Evolutionary conservation across 352 stramenopile species (phyloP).

Genomic region (Phytophthora fragariaefolia): DNA sequence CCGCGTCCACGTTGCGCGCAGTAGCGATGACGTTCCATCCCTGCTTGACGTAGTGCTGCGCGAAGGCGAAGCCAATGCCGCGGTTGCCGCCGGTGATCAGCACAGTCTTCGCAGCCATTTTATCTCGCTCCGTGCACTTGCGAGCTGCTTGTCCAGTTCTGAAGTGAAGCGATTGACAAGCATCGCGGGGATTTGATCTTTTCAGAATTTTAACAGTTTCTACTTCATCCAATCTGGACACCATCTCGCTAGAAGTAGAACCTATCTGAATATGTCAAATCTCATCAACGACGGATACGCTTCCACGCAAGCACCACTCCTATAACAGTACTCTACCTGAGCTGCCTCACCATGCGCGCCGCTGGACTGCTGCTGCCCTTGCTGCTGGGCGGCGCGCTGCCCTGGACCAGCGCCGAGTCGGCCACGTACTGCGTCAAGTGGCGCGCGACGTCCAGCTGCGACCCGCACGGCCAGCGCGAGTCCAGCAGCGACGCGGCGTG

Average conservation of each 20-base stretch:
- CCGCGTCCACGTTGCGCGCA: constrained; percentile 45
- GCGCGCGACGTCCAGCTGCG: constrained; percentile 71
- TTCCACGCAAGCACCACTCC: constrained; percentile 34
- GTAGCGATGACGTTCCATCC: constrained; percentile 61
- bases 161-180: no score
- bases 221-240: no score
- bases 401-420: constrained; percentile 3
- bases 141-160: constrained; percentile 5
- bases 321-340: no score
- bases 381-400: constrained; percentile 5
- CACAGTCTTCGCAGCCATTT: constrained; percentile 39
- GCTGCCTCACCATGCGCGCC: constrained; percentile 22
- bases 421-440: constrained; percentile 66
- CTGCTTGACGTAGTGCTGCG: constrained; percentile 48
- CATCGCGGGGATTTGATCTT: no score
- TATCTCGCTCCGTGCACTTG: not conserved
- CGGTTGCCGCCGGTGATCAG: constrained; percentile 61
- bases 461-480: constrained; percentile 74
- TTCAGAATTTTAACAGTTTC: no score
- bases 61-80: constrained; percentile 53
- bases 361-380: constrained; percentile 12
- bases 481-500: constrained; percentile 69
- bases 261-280: no score
- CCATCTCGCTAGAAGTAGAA: no score
- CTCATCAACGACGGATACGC: constrained; percentile 27